Percentiles rank a stretch among this genome's conserved stretches.
Conservation (phyloP, 352 stramenopile species). For the Thraustotheca clavata region DNA sequence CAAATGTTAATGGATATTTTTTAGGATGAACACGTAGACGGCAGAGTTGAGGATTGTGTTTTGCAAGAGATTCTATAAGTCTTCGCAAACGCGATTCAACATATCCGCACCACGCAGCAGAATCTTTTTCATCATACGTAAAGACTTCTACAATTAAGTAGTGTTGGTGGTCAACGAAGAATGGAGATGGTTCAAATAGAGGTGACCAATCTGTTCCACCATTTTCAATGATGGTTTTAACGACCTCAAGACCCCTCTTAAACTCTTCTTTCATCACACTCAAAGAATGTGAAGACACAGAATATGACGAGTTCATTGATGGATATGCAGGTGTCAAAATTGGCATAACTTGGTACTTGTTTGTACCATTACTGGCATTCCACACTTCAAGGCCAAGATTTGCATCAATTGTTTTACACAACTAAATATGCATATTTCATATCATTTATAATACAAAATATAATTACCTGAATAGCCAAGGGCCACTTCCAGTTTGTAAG, state of each 20-base stretch:
- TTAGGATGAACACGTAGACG: slow-evolving; percentile 78
- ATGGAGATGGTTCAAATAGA: slow-evolving; percentile 76
- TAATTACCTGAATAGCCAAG: slow-evolving; percentile 71
- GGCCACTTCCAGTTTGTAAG: slow-evolving; percentile 88
- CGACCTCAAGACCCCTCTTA: slow-evolving; percentile 60
- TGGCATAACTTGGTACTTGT: slow-evolving; percentile 95
- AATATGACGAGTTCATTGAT: slow-evolving; percentile 99
- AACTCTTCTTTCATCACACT: slow-evolving; percentile 93
- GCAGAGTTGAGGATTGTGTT: slow-evolving; percentile 63
- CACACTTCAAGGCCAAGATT: slow-evolving; percentile 83
- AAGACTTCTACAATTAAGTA: slow-evolving; percentile 90
- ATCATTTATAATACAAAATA: background rate
- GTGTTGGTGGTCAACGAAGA: slow-evolving; percentile 85
- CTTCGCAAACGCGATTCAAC: slow-evolving; percentile 91
- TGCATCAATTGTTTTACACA: slow-evolving; percentile 81
- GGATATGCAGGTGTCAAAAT: slow-evolving; percentile 99
- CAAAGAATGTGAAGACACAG: slow-evolving; percentile 93
- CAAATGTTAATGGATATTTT: slow-evolving; percentile 65
- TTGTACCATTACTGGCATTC: slow-evolving; percentile 81
- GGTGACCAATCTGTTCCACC: slow-evolving; percentile 67
- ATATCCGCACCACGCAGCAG: slow-evolving; percentile 90
- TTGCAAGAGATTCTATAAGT: slow-evolving; percentile 79
- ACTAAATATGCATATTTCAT: slow-evolving; percentile 24
- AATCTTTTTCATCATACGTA: slow-evolving; percentile 80
- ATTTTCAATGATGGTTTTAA: slow-evolving; percentile 79